A percentile compares a stretch with the other conserved stretches of the same genome.
Conservation (phyloP, 352 stramenopile species). For the Pythium monospermum region DNA sequence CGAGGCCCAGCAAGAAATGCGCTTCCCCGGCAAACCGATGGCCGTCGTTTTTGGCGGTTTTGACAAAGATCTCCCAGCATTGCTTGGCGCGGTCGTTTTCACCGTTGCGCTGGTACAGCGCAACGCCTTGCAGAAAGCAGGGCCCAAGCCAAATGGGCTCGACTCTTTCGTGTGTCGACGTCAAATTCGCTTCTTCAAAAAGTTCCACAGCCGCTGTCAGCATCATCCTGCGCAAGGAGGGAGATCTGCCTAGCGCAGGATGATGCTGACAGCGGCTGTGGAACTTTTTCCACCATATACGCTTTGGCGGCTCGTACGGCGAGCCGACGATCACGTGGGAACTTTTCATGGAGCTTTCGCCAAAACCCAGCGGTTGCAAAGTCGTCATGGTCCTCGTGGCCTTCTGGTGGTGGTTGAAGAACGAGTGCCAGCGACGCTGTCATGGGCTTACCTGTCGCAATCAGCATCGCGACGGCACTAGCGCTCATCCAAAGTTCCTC, state of each 20-base stretch:
- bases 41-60: neutral
- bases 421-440: neutral
- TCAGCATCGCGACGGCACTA: neutral
- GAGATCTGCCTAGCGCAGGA: too few species aligned
- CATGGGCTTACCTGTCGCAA: neutral
- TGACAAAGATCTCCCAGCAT: neutral
- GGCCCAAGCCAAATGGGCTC: neutral
- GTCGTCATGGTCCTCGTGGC: neutral
- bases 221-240: neutral
- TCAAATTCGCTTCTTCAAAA: too few species aligned
- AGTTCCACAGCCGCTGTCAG: too few species aligned
- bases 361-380: too few species aligned
- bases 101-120: neutral
- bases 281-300: neutral
- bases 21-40: slow-evolving; percentile 1
- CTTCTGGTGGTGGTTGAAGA: neutral
- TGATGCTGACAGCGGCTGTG: too few species aligned
- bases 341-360: neutral
- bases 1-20: neutral
- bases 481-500: neutral
- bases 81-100: neutral
- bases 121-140: neutral
- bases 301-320: neutral
- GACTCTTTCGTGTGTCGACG: too few species aligned
- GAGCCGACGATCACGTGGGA: neutral